These are phyloP conservation scores for Macaranga tanarius DNA, from an alignment of 441 rosid species.

Conservation along the genomic window DNA sequence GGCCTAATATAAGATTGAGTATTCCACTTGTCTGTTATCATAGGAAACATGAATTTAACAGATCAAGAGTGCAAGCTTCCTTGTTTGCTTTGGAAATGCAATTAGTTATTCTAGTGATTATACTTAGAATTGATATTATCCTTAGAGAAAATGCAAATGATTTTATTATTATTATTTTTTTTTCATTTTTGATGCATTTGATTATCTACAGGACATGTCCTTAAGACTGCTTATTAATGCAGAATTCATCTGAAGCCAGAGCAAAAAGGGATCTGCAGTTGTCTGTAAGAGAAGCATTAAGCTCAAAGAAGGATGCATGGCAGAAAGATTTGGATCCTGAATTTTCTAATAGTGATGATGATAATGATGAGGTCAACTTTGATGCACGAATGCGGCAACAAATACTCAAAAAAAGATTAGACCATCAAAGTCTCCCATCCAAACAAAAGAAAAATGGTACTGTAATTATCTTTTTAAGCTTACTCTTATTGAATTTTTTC, in stretches of 20 bases:
- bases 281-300: constrained; percentile 72
- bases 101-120: not conserved
- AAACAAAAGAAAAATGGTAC: constrained; percentile 59
- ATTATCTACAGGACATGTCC: constrained; percentile 15
- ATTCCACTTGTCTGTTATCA: constrained; percentile 13
- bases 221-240: constrained; percentile 30
- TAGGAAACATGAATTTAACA: not conserved
- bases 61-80: not conserved
- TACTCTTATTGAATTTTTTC: constrained; percentile 9
- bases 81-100: not conserved
- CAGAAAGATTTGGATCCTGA: constrained; percentile 43
- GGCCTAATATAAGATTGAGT: constrained; percentile 32
- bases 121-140: not conserved
- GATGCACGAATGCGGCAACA: constrained; percentile 83
- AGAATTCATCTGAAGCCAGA: constrained; percentile 55
- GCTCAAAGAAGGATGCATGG: constrained; percentile 56
- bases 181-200: constrained; percentile 16
- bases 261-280: constrained; percentile 51
- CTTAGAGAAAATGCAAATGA: constrained; percentile 8
- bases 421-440: constrained; percentile 57
- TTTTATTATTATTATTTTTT: not conserved
- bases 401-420: constrained; percentile 62
- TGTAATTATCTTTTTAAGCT: not conserved
- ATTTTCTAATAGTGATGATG: constrained; percentile 35
- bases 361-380: constrained; percentile 69